These are phyloP conservation scores for Phylloporus arenicola DNA, from an alignment of 768 basidiomycete species.

Conservation along the genomic window DNA sequence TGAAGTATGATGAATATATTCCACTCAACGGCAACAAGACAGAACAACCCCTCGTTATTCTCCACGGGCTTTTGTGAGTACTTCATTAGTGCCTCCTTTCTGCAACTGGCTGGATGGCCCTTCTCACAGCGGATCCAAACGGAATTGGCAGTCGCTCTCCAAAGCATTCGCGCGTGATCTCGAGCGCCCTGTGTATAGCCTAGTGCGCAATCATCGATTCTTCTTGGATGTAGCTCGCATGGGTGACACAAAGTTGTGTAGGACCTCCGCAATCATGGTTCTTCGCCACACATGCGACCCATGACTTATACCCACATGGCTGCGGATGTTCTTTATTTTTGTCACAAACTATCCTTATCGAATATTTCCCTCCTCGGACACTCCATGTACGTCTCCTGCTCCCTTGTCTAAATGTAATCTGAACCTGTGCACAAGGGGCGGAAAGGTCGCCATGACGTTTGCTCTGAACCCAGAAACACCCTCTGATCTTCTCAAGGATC, in stretches of 20 bases:
- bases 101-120: conserved; percentile 1
- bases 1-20: conserved; percentile 30
- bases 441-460: conserved; percentile 73
- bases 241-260: conserved; percentile 22
- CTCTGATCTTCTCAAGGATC: conserved; percentile 40
- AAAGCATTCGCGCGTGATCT: conserved; percentile 68
- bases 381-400: conserved; percentile 62
- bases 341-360: conserved; percentile 45
- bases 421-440: conserved; percentile 55
- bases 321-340: conserved; percentile 66
- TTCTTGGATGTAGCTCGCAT: background rate
- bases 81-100: background rate
- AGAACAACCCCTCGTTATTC: conserved; percentile 47
- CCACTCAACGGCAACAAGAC: conserved; percentile 25
- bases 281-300: conserved; percentile 66
- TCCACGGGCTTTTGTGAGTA: conserved; percentile 62
- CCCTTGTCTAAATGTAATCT: background rate
- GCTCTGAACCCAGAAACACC: conserved; percentile 47
- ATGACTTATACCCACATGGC: conserved; percentile 82
- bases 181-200: conserved; percentile 62
- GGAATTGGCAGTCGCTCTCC: conserved; percentile 82
- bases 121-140: conserved; percentile 66
- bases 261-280: conserved; percentile 90
- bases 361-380: conserved; percentile 79
- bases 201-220: conserved; percentile 40